Conservation (phyloP, 2,329 filamentous ascomycete genomes). For the Cordyceps pruinosa region DNA sequence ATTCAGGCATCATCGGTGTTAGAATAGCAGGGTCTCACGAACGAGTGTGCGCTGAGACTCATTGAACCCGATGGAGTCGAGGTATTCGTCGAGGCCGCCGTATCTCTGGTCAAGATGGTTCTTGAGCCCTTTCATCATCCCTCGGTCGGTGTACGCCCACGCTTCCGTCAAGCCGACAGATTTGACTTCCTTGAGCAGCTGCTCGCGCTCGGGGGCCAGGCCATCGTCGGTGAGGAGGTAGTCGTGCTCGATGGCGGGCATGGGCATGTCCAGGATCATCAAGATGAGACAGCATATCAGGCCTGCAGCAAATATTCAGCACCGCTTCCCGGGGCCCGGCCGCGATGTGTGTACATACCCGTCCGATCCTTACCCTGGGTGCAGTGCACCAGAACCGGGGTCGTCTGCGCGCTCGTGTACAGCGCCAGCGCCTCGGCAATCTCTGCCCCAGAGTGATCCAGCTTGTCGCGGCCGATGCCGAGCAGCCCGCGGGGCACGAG, state of each 20-base stretch:
- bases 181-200: slow-evolving; percentile 60
- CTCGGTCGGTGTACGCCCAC: slow-evolving; percentile 59
- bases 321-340: not conserved
- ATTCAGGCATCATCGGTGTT: too few species aligned
- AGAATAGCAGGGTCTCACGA: slow-evolving; percentile 36
- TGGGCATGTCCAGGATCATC: slow-evolving; percentile 52
- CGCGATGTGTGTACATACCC: slow-evolving; percentile 16
- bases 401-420: slow-evolving; percentile 30
- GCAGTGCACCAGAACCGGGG: slow-evolving; percentile 71
- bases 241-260: slow-evolving; percentile 59
- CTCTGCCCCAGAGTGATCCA: slow-evolving; percentile 60
- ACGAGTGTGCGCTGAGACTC: slow-evolving; percentile 34
- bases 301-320: slow-evolving; percentile 37
- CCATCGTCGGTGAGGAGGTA: slow-evolving; percentile 59
- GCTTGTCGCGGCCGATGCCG: slow-evolving; percentile 61
- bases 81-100: slow-evolving; percentile 60
- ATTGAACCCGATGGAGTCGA: slow-evolving; percentile 55
- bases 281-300: slow-evolving; percentile 62
- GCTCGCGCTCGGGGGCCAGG: slow-evolving; percentile 53
- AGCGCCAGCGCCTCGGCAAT: slow-evolving; percentile 37
- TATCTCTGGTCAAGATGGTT: slow-evolving; percentile 54
- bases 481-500: slow-evolving; percentile 66
- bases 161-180: slow-evolving; percentile 66
- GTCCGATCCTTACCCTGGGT: slow-evolving; percentile 81
- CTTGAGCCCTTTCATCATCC: slow-evolving; percentile 55